A percentile compares a stretch with the other conserved stretches of the same genome.
phyloP scores from a whole-genome alignment of 2,329 filamentous ascomycete species.

The Phialocephala sp. region DNA sequence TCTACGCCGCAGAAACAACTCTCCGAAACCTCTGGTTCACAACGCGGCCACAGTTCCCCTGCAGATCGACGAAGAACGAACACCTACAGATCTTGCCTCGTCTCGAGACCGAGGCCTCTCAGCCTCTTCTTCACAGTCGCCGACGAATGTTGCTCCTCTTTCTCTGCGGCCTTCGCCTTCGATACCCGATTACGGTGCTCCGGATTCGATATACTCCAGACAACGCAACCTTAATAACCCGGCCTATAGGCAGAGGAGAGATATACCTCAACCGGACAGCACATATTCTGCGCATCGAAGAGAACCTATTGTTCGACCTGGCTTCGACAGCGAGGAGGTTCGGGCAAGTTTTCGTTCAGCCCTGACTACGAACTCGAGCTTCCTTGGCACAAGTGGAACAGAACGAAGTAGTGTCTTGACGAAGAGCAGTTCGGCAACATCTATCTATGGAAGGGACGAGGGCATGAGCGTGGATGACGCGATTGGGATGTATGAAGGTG shows the following conservation, averaged over 20 bases:
- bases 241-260: slow-evolving; percentile 32
- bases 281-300: slow-evolving; percentile 36
- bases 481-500: slow-evolving; percentile 72
- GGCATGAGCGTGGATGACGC: slow-evolving; percentile 70
- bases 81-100: slow-evolving; percentile 26
- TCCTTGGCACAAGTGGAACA: slow-evolving; percentile 67
- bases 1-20: slow-evolving; percentile 37
- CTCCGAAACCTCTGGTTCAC: slow-evolving; percentile 36
- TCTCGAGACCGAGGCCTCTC: slow-evolving; percentile 40
- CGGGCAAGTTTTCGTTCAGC: slow-evolving; percentile 65
- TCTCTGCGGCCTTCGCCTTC: slow-evolving; percentile 40
- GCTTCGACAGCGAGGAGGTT: slow-evolving; percentile 46
- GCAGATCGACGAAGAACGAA: slow-evolving; percentile 31
- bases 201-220: slow-evolving; percentile 39
- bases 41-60: slow-evolving; percentile 33
- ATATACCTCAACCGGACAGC: slow-evolving; percentile 36
- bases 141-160: slow-evolving; percentile 23
- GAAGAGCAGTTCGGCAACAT: slow-evolving; percentile 77
- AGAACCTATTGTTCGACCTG: slow-evolving; percentile 38
- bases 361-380: slow-evolving; percentile 63
- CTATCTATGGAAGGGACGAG: slow-evolving; percentile 57
- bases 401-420: slow-evolving; percentile 84
- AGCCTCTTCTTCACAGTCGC: slow-evolving; percentile 39
- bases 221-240: slow-evolving; percentile 40
- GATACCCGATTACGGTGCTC: slow-evolving; percentile 42